Conservation (phyloP, 2,329 filamentous ascomycete genomes). For the Aspergillus niger region DNA sequence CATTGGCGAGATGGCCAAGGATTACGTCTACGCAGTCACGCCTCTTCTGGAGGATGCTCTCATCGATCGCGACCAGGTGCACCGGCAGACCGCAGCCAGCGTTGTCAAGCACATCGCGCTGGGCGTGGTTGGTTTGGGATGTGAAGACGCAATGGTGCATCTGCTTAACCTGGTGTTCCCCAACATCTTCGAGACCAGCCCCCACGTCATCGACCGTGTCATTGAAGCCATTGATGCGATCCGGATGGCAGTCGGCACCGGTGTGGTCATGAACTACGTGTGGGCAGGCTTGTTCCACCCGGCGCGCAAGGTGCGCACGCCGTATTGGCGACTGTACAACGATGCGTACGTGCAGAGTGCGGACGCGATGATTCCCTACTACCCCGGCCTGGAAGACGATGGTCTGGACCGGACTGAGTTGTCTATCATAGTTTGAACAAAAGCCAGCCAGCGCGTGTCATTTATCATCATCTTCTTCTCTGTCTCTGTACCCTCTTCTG, state of each 20-base stretch:
- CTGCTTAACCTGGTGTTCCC: constrained; percentile 94
- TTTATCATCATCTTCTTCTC: constrained; percentile 11
- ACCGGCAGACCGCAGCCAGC: constrained; percentile 91
- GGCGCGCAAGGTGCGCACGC: constrained; percentile 86
- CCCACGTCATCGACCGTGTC: constrained; percentile 97
- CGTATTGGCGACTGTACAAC: constrained; percentile 97
- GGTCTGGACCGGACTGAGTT: constrained; percentile 77
- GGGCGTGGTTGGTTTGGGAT: constrained; percentile 94
- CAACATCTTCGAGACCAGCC: constrained; percentile 96
- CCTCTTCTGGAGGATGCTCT: constrained; percentile 94
- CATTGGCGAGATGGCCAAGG: constrained; percentile 99
- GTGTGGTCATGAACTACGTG: constrained; percentile 94
- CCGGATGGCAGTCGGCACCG: constrained; percentile 87
- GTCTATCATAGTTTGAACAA: constrained; percentile 72
- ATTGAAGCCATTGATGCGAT: constrained; percentile 97
- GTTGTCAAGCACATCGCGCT: constrained; percentile 98
- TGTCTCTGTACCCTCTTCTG: constrained; percentile 5
- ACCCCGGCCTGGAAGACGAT: constrained; percentile 82
- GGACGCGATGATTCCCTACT: constrained; percentile 95
- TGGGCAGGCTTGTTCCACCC: constrained; percentile 98
- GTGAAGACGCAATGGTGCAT: constrained; percentile 98
- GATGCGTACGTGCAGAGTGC: constrained; percentile 93
- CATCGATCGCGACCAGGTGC: constrained; percentile 96
- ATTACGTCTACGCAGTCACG: constrained; percentile 98
- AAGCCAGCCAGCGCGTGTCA: constrained; percentile 16